Conservation (phyloP, 2,329 filamentous ascomycete genomes). For the Blastomyces silverae region DNA sequence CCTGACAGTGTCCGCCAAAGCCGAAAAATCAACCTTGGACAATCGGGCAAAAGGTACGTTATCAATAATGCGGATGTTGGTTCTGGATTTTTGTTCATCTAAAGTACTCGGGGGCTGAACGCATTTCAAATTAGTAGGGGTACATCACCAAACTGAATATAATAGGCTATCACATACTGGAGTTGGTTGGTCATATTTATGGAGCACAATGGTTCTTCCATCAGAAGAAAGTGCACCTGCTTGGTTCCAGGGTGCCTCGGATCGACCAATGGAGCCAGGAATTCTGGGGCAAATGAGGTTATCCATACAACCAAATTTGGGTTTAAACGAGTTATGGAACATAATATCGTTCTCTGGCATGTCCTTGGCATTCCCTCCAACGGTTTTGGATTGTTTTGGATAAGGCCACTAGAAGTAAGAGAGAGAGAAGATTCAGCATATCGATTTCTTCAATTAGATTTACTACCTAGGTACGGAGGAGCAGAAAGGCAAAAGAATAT, state of each 20-base stretch:
- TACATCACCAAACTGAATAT: background rate
- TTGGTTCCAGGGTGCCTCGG: conserved; percentile 44
- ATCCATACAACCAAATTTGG: conserved; percentile 70
- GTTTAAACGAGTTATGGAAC: conserved; percentile 68
- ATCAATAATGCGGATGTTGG: conserved; percentile 46
- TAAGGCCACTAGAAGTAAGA: conserved; percentile 68
- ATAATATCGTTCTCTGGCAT: conserved; percentile 58
- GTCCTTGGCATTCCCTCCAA: conserved; percentile 54
- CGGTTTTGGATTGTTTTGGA: conserved; percentile 66
- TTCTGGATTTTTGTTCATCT: conserved; percentile 32
- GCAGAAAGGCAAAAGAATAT: conserved; percentile 6
- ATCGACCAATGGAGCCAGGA: conserved; percentile 5
- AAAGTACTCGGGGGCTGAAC: conserved; percentile 29
- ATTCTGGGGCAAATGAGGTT: conserved; percentile 58
- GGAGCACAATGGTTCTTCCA: conserved; percentile 44
- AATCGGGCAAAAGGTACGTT: conserved; percentile 53
- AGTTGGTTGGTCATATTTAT: conserved; percentile 14
- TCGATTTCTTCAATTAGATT: conserved; percentile 35
- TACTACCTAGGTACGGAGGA: conserved; percentile 24
- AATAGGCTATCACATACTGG: background rate
- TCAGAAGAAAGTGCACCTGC: conserved; percentile 57
- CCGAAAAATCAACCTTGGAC: conserved; percentile 30
- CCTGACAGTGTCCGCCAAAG: conserved; percentile 29
- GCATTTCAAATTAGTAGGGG: background rate
- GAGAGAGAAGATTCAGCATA: conserved; percentile 35